Percentiles rank a stretch among this genome's conserved stretches.
Conservation (phyloP, 257 asterid genomes). For the Cinchona pubescens region DNA sequence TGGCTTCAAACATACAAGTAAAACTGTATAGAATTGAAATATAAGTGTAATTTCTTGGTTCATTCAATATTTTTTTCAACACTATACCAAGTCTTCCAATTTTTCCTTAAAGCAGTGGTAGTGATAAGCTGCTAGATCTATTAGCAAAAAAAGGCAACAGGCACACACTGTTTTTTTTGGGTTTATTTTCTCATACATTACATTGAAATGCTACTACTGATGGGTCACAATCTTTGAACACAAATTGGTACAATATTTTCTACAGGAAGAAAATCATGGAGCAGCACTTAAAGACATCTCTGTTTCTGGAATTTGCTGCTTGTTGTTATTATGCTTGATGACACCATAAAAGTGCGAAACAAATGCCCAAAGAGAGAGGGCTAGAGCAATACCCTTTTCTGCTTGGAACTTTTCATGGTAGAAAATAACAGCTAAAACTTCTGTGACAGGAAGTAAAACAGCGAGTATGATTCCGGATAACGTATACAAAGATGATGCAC, state of each 20-base stretch:
- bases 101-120: not conserved
- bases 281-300: not conserved
- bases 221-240: too few relatives aligned
- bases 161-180: too few relatives aligned
- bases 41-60: not conserved
- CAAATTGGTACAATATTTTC: too few relatives aligned
- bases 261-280: not conserved
- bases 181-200: too few relatives aligned
- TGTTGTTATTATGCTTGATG: conserved; percentile 8
- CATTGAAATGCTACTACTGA: too few relatives aligned
- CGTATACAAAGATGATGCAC: conserved; percentile 28
- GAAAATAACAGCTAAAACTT: conserved; percentile 23
- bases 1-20: not conserved
- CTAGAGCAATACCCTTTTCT: conserved; percentile 25
- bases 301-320: conserved; percentile 1
- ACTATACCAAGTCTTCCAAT: not conserved
- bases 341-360: conserved; percentile 34
- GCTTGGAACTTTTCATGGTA: conserved; percentile 27
- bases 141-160: not conserved
- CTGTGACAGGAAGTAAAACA: conserved; percentile 18
- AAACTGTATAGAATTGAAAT: not conserved
- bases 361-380: conserved; percentile 35
- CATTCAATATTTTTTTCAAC: not conserved
- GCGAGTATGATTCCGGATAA: conserved; percentile 16
- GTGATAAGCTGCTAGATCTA: not conserved